These are phyloP conservation scores for Picea abies DNA, from an alignment of 83 land plant genomes.

Conservation along the genomic window DNA sequence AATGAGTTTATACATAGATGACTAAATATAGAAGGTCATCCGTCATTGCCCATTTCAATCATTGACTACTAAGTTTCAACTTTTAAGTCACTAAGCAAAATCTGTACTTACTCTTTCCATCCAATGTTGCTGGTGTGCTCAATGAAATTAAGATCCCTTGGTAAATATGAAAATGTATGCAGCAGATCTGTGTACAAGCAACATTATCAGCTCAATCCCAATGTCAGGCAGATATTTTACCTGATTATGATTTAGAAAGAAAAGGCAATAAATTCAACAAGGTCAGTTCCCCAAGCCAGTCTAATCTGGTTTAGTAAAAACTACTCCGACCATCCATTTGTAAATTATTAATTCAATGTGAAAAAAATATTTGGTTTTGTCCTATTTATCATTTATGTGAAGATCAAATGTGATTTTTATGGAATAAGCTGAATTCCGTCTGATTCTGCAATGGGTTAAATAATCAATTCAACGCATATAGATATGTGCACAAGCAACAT, in stretches of 20 bases:
- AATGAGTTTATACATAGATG: conserved; percentile 11
- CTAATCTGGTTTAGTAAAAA: too few species aligned
- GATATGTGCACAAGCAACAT: conserved; percentile 37
- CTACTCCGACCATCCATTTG: too few species aligned
- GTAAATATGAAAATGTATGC: conserved; percentile 69
- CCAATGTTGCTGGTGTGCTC: conserved; percentile 78
- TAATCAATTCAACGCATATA: conserved; percentile 6
- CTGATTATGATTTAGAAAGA: not conserved
- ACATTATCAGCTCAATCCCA: not conserved
- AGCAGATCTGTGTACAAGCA: conserved; percentile 55
- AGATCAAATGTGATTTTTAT: too few species aligned
- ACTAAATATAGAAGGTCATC: not conserved
- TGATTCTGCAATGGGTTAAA: too few species aligned
- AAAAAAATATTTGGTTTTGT: too few species aligned
- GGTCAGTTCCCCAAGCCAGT: too few species aligned
- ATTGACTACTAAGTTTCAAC: not conserved
- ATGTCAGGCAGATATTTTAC: not conserved
- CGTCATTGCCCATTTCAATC: not conserved
- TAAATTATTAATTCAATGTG: too few species aligned
- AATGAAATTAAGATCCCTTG: conserved; percentile 68
- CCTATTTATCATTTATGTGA: too few species aligned
- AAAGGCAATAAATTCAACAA: too few species aligned
- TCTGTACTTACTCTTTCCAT: conserved; percentile 69
- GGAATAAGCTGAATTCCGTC: too few species aligned
- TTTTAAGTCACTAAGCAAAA: not conserved